phyloP scores from a whole-genome alignment of 305 asterid species.

The Fraxinus platypoda region DNA sequence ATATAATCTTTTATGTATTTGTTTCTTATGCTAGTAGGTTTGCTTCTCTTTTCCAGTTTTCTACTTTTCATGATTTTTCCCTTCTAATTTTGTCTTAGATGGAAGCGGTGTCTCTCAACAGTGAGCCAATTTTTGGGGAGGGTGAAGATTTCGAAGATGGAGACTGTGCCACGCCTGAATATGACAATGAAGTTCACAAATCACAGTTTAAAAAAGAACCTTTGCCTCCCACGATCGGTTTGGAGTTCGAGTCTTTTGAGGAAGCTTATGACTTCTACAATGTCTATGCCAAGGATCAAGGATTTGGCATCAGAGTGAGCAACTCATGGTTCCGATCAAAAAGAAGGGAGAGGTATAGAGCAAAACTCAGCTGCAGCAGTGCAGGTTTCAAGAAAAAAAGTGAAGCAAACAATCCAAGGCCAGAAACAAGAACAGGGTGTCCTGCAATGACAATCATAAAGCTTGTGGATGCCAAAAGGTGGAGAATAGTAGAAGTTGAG shows the following conservation, averaged over 20 bases:
- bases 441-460: slow-evolving; percentile 62
- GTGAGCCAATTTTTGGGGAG: slow-evolving; percentile 44
- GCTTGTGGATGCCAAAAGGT: slow-evolving; percentile 54
- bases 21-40: background rate
- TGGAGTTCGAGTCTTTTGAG: slow-evolving; percentile 60
- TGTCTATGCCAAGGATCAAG: slow-evolving; percentile 57
- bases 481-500: slow-evolving; percentile 63
- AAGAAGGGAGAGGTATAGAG: slow-evolving; percentile 61
- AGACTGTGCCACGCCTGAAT: slow-evolving; percentile 34
- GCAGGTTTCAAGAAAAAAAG: slow-evolving; percentile 72
- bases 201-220: slow-evolving; percentile 28
- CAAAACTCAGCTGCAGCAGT: slow-evolving; percentile 64
- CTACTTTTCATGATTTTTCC: background rate
- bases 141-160: slow-evolving; percentile 45
- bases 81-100: slow-evolving; percentile 32
- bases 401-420: slow-evolving; percentile 58
- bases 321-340: slow-evolving; percentile 67
- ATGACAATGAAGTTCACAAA: slow-evolving; percentile 26
- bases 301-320: slow-evolving; percentile 65
- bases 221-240: slow-evolving; percentile 43
- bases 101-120: slow-evolving; percentile 58
- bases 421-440: slow-evolving; percentile 70
- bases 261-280: slow-evolving; percentile 62
- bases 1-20: background rate
- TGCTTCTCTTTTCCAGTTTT: background rate